Percentiles rank a stretch among this genome's conserved stretches.
These are phyloP conservation scores for Tillandsia leiboldiana DNA, from an alignment of 176 grass and related monocot genomes.

Conservation along the genomic window DNA sequence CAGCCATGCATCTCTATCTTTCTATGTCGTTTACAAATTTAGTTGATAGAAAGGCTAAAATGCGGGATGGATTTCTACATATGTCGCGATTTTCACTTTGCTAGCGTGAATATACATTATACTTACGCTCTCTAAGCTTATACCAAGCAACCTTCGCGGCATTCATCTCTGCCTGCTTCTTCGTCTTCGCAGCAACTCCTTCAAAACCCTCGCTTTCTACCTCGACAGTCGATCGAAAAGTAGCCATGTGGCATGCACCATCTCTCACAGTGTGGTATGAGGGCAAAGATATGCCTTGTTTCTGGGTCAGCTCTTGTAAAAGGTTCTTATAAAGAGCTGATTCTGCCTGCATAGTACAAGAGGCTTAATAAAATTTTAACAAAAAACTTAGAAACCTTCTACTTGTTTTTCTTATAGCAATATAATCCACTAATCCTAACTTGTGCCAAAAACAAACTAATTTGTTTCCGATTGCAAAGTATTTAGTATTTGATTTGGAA, in stretches of 20 bases:
- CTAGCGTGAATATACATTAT: conserved; percentile 1
- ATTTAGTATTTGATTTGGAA: conserved; percentile 1
- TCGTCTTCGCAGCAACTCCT: conserved; percentile 43
- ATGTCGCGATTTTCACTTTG: too few species aligned
- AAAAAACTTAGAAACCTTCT: not conserved
- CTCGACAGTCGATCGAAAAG: conserved; percentile 46
- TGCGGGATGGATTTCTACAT: too few species aligned
- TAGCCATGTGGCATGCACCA: conserved; percentile 4
- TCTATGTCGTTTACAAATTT: not conserved
- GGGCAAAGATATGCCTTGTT: conserved; percentile 44
- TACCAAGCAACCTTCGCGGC: conserved; percentile 54
- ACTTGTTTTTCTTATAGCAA: too few species aligned
- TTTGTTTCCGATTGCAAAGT: conserved; percentile 2
- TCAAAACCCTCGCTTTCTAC: conserved; percentile 37
- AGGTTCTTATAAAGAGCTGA: conserved; percentile 34
- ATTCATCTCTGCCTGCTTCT: conserved; percentile 64
- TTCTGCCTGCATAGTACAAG: conserved; percentile 43
- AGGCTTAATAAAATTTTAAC: conserved; percentile 12
- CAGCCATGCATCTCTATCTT: not conserved
- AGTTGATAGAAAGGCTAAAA: too few species aligned
- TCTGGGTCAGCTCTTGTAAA: conserved; percentile 57
- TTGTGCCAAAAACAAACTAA: not conserved
- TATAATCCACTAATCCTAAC: too few species aligned
- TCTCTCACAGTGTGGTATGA: conserved; percentile 33
- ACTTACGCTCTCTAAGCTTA: conserved; percentile 50